Evolutionary conservation across 1,284 basidiomycete species (phyloP).

Genomic region (Sanghuangporus weigelae): DNA sequence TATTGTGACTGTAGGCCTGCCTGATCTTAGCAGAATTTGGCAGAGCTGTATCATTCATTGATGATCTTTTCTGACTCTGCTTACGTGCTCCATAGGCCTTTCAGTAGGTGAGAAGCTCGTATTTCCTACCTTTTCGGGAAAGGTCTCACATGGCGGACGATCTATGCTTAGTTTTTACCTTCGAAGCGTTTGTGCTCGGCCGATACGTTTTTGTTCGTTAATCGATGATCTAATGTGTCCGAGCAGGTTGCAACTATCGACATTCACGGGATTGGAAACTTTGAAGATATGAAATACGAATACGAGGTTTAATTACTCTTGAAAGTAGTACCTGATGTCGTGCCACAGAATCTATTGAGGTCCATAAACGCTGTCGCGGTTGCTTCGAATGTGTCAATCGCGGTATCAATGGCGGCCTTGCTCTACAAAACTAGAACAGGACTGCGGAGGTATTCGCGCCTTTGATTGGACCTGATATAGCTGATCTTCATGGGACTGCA

Average conservation of each 20-base stretch:
- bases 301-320: constrained; percentile 23
- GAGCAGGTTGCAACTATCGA: constrained; percentile 22
- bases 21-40: background rate
- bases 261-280: constrained; percentile 29
- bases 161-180: background rate
- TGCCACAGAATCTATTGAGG: constrained; percentile 44
- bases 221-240: background rate
- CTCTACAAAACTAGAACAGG: constrained; percentile 47
- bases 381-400: constrained; percentile 46
- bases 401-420: constrained; percentile 42
- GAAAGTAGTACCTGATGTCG: background rate
- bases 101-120: background rate
- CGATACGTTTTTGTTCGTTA: background rate
- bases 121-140: background rate
- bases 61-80: background rate
- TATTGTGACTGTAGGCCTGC: background rate
- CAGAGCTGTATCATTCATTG: background rate
- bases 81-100: background rate
- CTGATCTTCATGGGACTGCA: background rate
- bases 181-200: background rate
- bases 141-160: background rate
- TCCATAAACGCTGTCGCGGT: constrained; percentile 50
- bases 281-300: constrained; percentile 23
- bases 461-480: background rate
- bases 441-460: constrained; percentile 43